Evolutionary conservation across 768 basidiomycete genomes (phyloP).

Genomic region (Macrocybe gigantea): DNA sequence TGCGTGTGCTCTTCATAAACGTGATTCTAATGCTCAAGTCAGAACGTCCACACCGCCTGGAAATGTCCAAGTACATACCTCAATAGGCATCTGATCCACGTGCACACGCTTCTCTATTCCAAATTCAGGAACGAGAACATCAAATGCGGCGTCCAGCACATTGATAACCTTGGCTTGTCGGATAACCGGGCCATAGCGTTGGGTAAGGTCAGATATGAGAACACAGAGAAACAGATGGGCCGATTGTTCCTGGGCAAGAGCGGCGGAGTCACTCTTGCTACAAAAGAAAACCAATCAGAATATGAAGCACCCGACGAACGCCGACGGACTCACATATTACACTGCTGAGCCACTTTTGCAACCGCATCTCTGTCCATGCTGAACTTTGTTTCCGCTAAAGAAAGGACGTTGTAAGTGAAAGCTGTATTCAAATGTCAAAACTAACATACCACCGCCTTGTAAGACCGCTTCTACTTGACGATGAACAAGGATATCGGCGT

Average conservation of each 20-base stretch:
- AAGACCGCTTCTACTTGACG: constrained; percentile 92
- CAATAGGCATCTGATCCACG: constrained; percentile 98
- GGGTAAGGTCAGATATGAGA: constrained; percentile 89
- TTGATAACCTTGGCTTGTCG: constrained; percentile 93
- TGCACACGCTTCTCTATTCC: constrained; percentile 99
- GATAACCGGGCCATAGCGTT: constrained; percentile 91
- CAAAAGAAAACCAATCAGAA: constrained; percentile 7
- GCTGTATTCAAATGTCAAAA: neutral
- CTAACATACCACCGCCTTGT: constrained; percentile 54
- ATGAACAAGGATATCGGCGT: constrained; percentile 92
- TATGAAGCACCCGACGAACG: constrained; percentile 1
- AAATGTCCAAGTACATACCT: constrained; percentile 44
- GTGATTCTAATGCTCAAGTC: constrained; percentile 60
- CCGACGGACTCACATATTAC: constrained; percentile 77
- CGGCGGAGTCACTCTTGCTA: constrained; percentile 88
- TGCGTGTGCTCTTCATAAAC: constrained; percentile 95
- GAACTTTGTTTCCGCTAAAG: constrained; percentile 76
- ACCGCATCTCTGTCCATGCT: constrained; percentile 97
- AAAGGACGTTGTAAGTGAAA: constrained; percentile 5
- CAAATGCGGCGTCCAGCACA: constrained; percentile 97
- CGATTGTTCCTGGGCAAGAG: constrained; percentile 93
- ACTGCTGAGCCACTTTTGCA: constrained; percentile 96
- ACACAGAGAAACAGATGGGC: constrained; percentile 93
- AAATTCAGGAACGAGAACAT: constrained; percentile 94
- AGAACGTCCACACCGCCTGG: constrained; percentile 6